Percentiles rank a stretch among this genome's conserved stretches.
Conservation (phyloP, 148 eudicot genomes). For the Hydrangea macrophylla region DNA sequence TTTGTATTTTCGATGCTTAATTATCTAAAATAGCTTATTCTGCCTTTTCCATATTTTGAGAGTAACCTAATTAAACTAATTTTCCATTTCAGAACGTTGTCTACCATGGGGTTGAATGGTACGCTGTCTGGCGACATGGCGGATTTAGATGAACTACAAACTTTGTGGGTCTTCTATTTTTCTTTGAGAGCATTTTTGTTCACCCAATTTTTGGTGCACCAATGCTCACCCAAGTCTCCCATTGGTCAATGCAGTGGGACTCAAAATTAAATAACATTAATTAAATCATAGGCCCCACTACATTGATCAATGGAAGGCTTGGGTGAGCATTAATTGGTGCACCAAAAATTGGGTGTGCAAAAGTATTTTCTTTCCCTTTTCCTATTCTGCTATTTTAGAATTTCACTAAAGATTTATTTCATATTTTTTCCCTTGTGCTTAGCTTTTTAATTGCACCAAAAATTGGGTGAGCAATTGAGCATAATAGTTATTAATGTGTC, state of each 20-base stretch:
- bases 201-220: too few relatives aligned
- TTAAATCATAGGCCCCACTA: too few relatives aligned
- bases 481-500: background rate
- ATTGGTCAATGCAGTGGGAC: too few relatives aligned
- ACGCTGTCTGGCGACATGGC: constrained; percentile 56
- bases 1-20: background rate
- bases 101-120: constrained; percentile 57
- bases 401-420: background rate
- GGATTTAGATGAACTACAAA: constrained; percentile 45
- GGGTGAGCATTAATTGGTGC: too few relatives aligned
- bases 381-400: background rate
- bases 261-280: too few relatives aligned
- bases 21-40: background rate
- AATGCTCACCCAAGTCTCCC: too few relatives aligned
- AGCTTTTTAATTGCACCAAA: background rate
- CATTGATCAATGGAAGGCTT: too few relatives aligned
- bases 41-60: background rate
- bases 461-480: background rate
- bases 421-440: too few relatives aligned
- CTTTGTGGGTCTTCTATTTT: constrained; percentile 46
- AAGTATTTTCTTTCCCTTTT: too few relatives aligned
- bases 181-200: too few relatives aligned
- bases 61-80: background rate
- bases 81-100: constrained; percentile 43
- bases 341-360: too few relatives aligned